Base-by-base conservation (phyloP, 2,329 filamentous ascomycete genomes). In the Colletotrichum tabaci region DNA sequence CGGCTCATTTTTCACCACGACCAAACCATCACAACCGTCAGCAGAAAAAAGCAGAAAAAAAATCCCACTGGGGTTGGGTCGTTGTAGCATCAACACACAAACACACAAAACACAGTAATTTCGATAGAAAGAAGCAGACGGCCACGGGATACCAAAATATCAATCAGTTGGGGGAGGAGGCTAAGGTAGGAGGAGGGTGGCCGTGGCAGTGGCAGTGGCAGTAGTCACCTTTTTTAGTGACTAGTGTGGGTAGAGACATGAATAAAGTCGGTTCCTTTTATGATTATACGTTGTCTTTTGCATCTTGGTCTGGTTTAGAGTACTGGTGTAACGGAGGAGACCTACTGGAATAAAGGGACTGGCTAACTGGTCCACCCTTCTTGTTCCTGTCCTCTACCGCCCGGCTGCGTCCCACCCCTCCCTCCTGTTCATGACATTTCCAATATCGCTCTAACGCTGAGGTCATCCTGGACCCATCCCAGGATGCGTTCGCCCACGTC, bases 401-500 rank as follows among this genome's bases (percentile, higher is more conserved):
- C 38, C 26, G 16, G 26, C 6, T 53, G 23, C 35, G 9, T 10
- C 46, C 16, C 8, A 2, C 52, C 40, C 18, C 23, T 16, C 18
- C n/a, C 7, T 21, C 38, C 7, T 35, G 26, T 13, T 70, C 62
- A 40, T 21, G 30, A 26, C 73, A 82, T 68, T 30, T 78, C 80
- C 60, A 81, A 10, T 23, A 84, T 77, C 4, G 83, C 78, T 75
- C 84, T 81, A 76, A 82, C 84, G 4, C 82, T 84, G 74, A 86
- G 77, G 75, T 92, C 90, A 58, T 92, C 91, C 38, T 88, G 83
- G 4, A 94, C 88, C 94, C 94, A 96, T 21, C 85, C 84, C 74
- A 91, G 86, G 68, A 96, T 89, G 70, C 90, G 84, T 40, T 86
- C 86, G 3, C 89, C 91, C 3, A 94, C 91, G 79, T 95, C 92